Evolutionary conservation across 1,284 basidiomycete genomes (phyloP).

Genomic region (Megacollybia platyphylla): DNA sequence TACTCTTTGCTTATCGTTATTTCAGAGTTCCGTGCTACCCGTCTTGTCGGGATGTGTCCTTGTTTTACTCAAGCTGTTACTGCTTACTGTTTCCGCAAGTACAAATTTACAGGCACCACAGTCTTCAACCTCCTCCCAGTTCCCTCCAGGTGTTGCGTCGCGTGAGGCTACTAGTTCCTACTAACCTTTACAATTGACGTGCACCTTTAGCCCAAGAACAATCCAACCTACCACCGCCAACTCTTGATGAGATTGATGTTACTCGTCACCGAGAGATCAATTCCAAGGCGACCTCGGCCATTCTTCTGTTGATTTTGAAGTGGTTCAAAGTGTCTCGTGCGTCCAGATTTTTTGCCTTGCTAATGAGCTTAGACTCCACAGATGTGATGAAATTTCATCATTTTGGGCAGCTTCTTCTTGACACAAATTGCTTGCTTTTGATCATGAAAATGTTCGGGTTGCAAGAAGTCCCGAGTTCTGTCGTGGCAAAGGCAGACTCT

Average conservation of each 20-base stretch:
- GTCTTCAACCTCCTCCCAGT: constrained; percentile 47
- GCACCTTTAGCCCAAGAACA: constrained; percentile 41
- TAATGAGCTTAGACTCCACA: constrained; percentile 16
- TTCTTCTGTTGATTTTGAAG: constrained; percentile 81
- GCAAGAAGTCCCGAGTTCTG: constrained; percentile 77
- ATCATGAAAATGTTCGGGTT: constrained; percentile 98
- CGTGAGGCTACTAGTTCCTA: constrained; percentile 29
- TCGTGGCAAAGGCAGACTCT: constrained; percentile 83
- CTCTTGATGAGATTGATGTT: constrained; percentile 91
- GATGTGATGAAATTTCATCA: constrained; percentile 99
- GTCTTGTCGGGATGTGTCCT: constrained; percentile 80
- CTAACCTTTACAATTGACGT: constrained; percentile 4
- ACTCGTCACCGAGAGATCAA: constrained; percentile 95
- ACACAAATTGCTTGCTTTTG: constrained; percentile 89
- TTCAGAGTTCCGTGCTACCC: constrained; percentile 66
- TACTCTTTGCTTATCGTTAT: background rate
- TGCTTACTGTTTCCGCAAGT: constrained; percentile 80
- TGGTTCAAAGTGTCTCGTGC: constrained; percentile 98
- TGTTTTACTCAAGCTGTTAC: constrained; percentile 77
- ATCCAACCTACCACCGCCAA: constrained; percentile 49
- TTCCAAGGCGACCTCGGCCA: constrained; percentile 93
- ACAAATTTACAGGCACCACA: constrained; percentile 44
- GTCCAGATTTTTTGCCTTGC: constrained; percentile 16
- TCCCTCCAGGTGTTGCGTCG: constrained; percentile 58
- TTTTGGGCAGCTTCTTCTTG: constrained; percentile 86